Conservation (phyloP, 768 basidiomycete genomes). For the Leccinum ochraceum region DNA sequence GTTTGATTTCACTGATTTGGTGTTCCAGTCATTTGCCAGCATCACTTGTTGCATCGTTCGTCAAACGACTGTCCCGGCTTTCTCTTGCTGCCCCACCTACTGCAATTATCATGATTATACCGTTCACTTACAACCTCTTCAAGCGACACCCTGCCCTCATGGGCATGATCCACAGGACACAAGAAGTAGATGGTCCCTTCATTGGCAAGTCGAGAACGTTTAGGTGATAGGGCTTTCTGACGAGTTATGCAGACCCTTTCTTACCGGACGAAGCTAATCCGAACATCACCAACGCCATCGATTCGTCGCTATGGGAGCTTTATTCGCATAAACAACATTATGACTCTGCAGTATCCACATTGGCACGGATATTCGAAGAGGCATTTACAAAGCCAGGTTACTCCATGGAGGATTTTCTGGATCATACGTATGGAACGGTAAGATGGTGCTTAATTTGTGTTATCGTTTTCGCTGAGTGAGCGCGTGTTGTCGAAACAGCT, state of each 20-base stretch:
- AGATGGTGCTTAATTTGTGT: conserved; percentile 23
- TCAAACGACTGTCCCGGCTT: conserved; percentile 86
- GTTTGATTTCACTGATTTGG: conserved; percentile 3
- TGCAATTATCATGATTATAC: conserved; percentile 86
- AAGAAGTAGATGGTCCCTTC: conserved; percentile 35
- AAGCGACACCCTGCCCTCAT: conserved; percentile 91
- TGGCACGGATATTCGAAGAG: conserved; percentile 84
- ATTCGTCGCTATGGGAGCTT: conserved; percentile 94
- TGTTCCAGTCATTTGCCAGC: conserved; percentile 77
- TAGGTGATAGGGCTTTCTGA: conserved; percentile 6
- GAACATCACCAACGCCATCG: conserved; percentile 72
- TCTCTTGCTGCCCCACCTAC: conserved; percentile 86
- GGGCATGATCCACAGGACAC: conserved; percentile 83
- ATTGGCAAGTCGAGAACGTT: conserved; percentile 33
- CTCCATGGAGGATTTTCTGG: conserved; percentile 92
- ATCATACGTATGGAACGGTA: conserved; percentile 88
- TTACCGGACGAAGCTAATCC: conserved; percentile 67
- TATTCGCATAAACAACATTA: conserved; percentile 79
- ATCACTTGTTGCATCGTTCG: conserved; percentile 89
- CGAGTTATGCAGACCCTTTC: conserved; percentile 63
- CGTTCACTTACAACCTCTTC: conserved; percentile 92
- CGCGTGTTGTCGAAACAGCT: conserved; percentile 49
- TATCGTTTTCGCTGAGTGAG: conserved; percentile 6
- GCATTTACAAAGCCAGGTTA: conserved; percentile 94
- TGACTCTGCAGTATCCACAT: conserved; percentile 80